Conservation (phyloP, 352 stramenopile species). For the Globisporangium heterothallicum region DNA sequence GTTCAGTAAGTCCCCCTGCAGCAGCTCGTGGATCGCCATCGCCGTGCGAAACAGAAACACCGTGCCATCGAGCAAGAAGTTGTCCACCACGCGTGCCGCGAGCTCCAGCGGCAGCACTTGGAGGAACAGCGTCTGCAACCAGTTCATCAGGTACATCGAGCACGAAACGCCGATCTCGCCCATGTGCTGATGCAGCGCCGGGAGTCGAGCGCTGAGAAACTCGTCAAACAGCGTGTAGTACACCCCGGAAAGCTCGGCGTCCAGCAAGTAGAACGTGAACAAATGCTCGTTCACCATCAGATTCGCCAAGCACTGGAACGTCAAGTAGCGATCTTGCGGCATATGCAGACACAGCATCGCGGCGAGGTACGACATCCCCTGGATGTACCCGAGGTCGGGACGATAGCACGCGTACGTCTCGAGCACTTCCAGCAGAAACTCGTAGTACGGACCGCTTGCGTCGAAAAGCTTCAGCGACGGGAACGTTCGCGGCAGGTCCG, state of each 20-base stretch:
- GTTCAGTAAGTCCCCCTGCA: conserved; percentile 42
- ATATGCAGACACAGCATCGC: conserved; percentile 85
- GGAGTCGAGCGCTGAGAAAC: conserved; percentile 46
- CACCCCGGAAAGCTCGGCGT: conserved; percentile 66
- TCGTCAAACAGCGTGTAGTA: conserved; percentile 84
- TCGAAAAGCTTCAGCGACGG: conserved; percentile 78
- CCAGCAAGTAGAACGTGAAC: conserved; percentile 85
- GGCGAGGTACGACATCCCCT: conserved; percentile 87
- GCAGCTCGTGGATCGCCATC: conserved; percentile 76
- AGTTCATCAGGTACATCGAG: conserved; percentile 88
- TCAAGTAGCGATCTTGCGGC: conserved; percentile 68
- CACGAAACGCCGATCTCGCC: conserved; percentile 47
- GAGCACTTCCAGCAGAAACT: conserved; percentile 72
- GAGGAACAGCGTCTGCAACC: conserved; percentile 83
- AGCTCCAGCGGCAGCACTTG: conserved; percentile 78
- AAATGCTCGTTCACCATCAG: conserved; percentile 86
- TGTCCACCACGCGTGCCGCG: conserved; percentile 71
- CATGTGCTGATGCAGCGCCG: conserved; percentile 52
- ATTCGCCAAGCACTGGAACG: conserved; percentile 85
- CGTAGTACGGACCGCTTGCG: conserved; percentile 66
- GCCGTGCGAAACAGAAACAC: conserved; percentile 78
- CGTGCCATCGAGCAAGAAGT: conserved; percentile 82
- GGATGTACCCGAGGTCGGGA: conserved; percentile 85
- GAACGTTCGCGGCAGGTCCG: conserved; percentile 83
- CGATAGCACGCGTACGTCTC: conserved; percentile 85